These are phyloP conservation scores for Nemania sp. DNA, from an alignment of 2,329 filamentous ascomycete genomes.

Conservation along the genomic window DNA sequence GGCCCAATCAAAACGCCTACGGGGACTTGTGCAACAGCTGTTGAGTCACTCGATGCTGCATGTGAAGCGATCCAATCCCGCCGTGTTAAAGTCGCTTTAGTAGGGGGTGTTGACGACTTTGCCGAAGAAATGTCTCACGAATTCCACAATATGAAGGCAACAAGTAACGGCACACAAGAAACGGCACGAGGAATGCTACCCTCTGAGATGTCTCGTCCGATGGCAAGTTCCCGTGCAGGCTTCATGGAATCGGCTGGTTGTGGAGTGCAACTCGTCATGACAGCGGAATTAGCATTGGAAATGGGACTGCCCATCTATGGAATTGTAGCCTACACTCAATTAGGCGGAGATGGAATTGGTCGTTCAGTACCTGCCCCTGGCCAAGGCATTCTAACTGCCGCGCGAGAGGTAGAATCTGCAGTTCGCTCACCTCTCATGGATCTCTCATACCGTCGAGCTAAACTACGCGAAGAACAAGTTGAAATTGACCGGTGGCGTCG, in stretches of 20 bases:
- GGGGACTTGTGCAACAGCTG: slow-evolving; percentile 93
- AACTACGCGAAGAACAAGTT: slow-evolving; percentile 89
- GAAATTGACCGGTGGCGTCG: slow-evolving; percentile 97
- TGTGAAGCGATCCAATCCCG: slow-evolving; percentile 98
- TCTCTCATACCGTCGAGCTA: slow-evolving; percentile 93
- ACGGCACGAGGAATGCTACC: slow-evolving; percentile 93
- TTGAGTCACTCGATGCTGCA: slow-evolving; percentile 95
- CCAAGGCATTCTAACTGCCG: slow-evolving; percentile 93
- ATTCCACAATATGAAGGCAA: slow-evolving; percentile 99
- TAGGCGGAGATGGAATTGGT: slow-evolving; percentile 97
- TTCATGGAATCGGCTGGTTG: slow-evolving; percentile 99
- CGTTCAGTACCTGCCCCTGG: slow-evolving; percentile 95
- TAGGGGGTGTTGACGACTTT: slow-evolving; percentile 98
- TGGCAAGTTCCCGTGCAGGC: slow-evolving; percentile 91
- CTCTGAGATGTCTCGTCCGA: slow-evolving; percentile 95
- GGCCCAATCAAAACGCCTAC: slow-evolving; percentile 98
- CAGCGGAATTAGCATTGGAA: slow-evolving; percentile 87
- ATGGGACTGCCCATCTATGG: slow-evolving; percentile 99
- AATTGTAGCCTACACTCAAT: slow-evolving; percentile 88
- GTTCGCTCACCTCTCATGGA: slow-evolving; percentile 94
- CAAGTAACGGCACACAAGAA: slow-evolving; percentile 69
- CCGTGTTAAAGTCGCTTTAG: slow-evolving; percentile 94
- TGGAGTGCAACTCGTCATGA: slow-evolving; percentile 98
- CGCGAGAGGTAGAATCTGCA: slow-evolving; percentile 82
- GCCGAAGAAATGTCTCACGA: slow-evolving; percentile 98